Evolutionary conservation across 2,329 filamentous ascomycete genomes (phyloP), one percentile per base, ranked within the genome.

Genomic region (Chaetothyriales sp.): DNA sequence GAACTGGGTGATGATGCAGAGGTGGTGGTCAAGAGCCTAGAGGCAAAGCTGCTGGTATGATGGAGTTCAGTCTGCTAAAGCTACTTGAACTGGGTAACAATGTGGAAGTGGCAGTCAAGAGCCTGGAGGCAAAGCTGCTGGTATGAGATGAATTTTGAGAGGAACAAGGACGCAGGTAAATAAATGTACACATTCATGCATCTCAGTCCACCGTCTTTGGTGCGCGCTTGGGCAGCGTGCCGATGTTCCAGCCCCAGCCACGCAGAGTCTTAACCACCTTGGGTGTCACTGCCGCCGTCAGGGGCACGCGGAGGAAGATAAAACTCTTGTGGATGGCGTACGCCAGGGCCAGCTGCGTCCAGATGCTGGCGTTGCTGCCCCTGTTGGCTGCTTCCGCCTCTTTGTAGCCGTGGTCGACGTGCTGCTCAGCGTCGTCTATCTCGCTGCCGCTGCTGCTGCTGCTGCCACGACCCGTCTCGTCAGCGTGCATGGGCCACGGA

Each of bases 241-340:
- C 90, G 64, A 98, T 92, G 65, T 97, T 81, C 83, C 87, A 97
- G 4, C 92, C 92, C 88, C 90, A 95, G 10, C 80, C 77, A 58
- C 90, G 76, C 25, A 98, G 73, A 10, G 82, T 79, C 69, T 88
- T 94, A 63, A 95, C 92, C n/a, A 97, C 83, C 69, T 94, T 95
- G 1, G 92, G 92, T 7, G 87, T 89, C 33, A 97, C 76, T 2
- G 89, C 90, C 10, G 87, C 89, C 1, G 92, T 92, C 57, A 97
- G 71, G 7, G 92, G 92, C 8, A 98, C 88, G n/a, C 92, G 81
- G 59, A 97, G 69, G 68, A 98, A 95, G 63, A 98, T 95, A 68
- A 97, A 88, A 61, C 86, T 94, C 72, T 98, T 98, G 75, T 98
- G 92, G 53, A 98, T 87, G 25, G 90, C 90, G 65, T 98, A 98